phyloP scores from a whole-genome alignment of 768 basidiomycete species.

The Xerocomellus chrysenteron region DNA sequence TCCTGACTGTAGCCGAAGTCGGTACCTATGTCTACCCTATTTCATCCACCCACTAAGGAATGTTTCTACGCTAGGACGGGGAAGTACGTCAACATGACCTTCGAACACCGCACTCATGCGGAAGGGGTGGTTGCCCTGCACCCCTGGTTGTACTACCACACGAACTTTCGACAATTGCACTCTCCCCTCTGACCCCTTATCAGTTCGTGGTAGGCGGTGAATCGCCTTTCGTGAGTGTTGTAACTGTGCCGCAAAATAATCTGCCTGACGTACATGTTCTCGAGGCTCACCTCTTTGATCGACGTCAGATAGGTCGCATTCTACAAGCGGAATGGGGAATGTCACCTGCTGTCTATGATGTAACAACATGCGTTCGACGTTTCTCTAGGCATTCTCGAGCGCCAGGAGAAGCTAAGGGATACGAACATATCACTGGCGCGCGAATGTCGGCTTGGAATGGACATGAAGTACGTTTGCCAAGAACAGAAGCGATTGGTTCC shows the following conservation, averaged over 20 bases:
- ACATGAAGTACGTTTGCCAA: constrained; percentile 56
- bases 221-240: constrained; percentile 62
- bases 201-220: constrained; percentile 86
- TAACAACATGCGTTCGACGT: constrained; percentile 78
- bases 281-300: constrained; percentile 61
- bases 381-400: constrained; percentile 56
- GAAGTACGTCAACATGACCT: constrained; percentile 87
- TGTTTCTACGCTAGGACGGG: constrained; percentile 60
- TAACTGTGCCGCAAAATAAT: neutral
- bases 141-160: constrained; percentile 66
- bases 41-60: constrained; percentile 12
- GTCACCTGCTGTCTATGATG: constrained; percentile 43
- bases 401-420: constrained; percentile 34
- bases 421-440: constrained; percentile 75
- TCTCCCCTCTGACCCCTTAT: constrained; percentile 78
- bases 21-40: constrained; percentile 16
- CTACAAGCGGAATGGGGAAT: constrained; percentile 72
- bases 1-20: constrained; percentile 80
- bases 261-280: constrained; percentile 1
- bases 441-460: constrained; percentile 69
- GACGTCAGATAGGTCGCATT: constrained; percentile 64
- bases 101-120: constrained; percentile 66
- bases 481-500: neutral
- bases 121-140: constrained; percentile 55
- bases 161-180: constrained; percentile 68